Conservation (phyloP, 345 rosid species). For the Punica granatum region DNA sequence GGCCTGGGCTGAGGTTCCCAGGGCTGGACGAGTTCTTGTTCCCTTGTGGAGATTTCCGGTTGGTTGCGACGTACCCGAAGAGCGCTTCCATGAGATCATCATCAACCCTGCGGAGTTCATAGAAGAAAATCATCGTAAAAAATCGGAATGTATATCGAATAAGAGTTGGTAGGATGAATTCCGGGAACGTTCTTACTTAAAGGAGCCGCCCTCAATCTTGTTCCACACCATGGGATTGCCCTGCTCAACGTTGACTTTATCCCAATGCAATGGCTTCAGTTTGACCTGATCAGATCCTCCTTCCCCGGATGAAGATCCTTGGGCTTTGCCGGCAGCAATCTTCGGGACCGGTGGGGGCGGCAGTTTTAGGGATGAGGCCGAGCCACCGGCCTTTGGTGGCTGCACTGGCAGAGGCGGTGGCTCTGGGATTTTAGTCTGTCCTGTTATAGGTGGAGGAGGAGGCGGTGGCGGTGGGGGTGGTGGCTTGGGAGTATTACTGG, state of each 20-base stretch:
- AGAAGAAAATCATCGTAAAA: not conserved
- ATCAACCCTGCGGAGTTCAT: slow-evolving; percentile 42
- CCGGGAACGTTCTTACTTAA: slow-evolving; percentile 38
- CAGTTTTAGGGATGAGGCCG: slow-evolving; percentile 6
- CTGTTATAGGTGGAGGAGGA: slow-evolving; percentile 3
- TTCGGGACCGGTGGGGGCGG: slow-evolving; percentile 34
- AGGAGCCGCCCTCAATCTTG: slow-evolving; percentile 71
- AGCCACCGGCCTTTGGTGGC: slow-evolving; percentile 17
- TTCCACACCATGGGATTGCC: slow-evolving; percentile 92
- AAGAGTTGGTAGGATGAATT: not conserved
- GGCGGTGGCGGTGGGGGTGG: slow-evolving; percentile 17
- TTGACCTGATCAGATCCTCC: slow-evolving; percentile 38
- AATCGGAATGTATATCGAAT: not conserved
- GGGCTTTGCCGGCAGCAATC: slow-evolving; percentile 14
- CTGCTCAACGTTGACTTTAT: slow-evolving; percentile 61
- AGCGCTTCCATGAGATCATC: slow-evolving; percentile 88
- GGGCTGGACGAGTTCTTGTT: slow-evolving; percentile 10
- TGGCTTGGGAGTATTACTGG: slow-evolving; percentile 18
- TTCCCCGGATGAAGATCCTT: slow-evolving; percentile 19
- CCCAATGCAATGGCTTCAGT: slow-evolving; percentile 90
- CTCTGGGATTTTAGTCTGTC: slow-evolving; percentile 7
- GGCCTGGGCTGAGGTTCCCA: slow-evolving; percentile 14
- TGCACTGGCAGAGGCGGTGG: slow-evolving; percentile 40
- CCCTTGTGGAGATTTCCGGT: slow-evolving; percentile 35
- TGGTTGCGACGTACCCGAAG: slow-evolving; percentile 70